Percentiles rank a stretch among this genome's conserved stretches.
These are phyloP conservation scores for Aquilaria agallochum DNA, from an alignment of 441 rosid genomes.

Conservation along the genomic window DNA sequence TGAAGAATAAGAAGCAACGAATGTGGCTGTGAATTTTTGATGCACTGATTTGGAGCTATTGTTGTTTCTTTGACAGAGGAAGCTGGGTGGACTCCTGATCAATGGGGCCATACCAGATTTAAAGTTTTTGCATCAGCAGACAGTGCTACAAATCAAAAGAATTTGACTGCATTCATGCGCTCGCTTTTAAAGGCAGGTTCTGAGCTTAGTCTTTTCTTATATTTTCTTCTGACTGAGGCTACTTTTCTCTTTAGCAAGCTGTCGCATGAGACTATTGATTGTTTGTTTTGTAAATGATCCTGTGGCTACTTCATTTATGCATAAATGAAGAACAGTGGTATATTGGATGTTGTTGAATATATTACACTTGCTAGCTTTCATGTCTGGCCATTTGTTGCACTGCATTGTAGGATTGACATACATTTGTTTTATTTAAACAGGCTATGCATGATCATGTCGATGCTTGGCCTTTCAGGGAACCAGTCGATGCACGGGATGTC, in stretches of 20 bases:
- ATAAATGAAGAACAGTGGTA: too few species aligned
- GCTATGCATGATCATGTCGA: constrained; percentile 90
- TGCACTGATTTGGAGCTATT: constrained; percentile 7
- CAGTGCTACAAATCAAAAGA: constrained; percentile 61
- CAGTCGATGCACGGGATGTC: constrained; percentile 92
- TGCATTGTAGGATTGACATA: neutral
- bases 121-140: constrained; percentile 54
- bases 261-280: constrained; percentile 1
- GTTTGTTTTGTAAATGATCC: neutral
- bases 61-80: constrained; percentile 53
- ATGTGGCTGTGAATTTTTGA: neutral
- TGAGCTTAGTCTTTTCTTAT: neutral
- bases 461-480: constrained; percentile 99
- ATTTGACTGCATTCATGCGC: constrained; percentile 80
- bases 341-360: too few species aligned
- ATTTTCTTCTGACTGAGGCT: neutral
- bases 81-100: constrained; percentile 99
- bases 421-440: constrained; percentile 37
- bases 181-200: constrained; percentile 76
- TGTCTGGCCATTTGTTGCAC: neutral
- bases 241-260: too few species aligned
- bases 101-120: constrained; percentile 91
- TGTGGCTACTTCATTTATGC: too few species aligned
- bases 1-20: too few species aligned
- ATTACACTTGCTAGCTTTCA: too few species aligned